phyloP scores from a whole-genome alignment of 2,329 filamentous ascomycete species.

The Fusarium zealandicum region DNA sequence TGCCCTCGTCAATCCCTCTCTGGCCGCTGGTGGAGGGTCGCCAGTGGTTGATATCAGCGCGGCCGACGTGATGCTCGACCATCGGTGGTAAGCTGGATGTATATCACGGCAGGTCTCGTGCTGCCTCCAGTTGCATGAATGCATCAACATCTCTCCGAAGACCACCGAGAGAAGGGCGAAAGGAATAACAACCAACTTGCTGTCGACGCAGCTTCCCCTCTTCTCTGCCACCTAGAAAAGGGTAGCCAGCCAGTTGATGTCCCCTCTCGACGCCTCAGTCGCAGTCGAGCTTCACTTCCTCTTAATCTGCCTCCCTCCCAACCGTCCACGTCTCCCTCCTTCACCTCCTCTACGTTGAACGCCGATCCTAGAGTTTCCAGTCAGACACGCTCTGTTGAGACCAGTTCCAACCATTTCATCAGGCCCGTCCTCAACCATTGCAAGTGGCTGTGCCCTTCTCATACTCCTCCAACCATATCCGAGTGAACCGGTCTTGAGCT shows the following conservation, averaged over 20 bases:
- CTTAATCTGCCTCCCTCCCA: conserved; percentile 30
- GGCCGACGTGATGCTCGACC: conserved; percentile 12
- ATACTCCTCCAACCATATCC: background rate
- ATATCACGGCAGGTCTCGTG: conserved; percentile 39
- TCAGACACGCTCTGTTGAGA: conserved; percentile 16
- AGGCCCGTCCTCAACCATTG: conserved; percentile 21
- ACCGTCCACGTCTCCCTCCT: conserved; percentile 18
- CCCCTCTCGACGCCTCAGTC: background rate
- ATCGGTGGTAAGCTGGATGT: conserved; percentile 31
- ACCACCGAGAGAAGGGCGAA: conserved; percentile 15
- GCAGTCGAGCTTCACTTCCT: conserved; percentile 1
- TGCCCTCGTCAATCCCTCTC: conserved; percentile 21
- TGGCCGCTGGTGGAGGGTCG: conserved; percentile 42
- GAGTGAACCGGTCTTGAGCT: background rate
- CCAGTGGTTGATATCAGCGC: conserved; percentile 41
- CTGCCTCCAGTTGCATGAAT: conserved; percentile 22
- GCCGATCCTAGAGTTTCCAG: conserved; percentile 26
- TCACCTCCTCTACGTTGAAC: conserved; percentile 19
- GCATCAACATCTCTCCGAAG: conserved; percentile 3
- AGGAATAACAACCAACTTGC: conserved; percentile 1
- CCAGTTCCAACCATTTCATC: conserved; percentile 1
- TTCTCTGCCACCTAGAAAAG: background rate
- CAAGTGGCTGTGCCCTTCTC: conserved; percentile 23
- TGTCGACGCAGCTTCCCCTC: conserved; percentile 4
- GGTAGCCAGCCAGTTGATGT: background rate